These are phyloP conservation scores for Boletus rubroflammeus DNA, from an alignment of 768 basidiomycete genomes.

Conservation along the genomic window DNA sequence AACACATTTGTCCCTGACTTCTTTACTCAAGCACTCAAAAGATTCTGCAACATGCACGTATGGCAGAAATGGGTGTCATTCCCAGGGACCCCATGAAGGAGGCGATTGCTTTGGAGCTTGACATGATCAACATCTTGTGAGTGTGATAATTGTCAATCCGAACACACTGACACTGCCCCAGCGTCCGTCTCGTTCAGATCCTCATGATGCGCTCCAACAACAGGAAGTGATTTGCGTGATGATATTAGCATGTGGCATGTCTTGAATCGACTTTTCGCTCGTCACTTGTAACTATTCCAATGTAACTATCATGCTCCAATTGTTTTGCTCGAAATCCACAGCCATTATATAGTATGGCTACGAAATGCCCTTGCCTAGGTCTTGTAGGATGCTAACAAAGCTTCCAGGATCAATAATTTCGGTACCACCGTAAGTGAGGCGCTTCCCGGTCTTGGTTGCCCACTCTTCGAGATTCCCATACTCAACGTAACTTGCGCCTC, in stretches of 20 bases:
- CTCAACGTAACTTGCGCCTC: conserved; percentile 96
- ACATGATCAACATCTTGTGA: conserved; percentile 89
- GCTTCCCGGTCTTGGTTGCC: conserved; percentile 77
- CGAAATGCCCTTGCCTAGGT: conserved; percentile 48
- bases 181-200: conserved; percentile 79
- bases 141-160: conserved; percentile 21
- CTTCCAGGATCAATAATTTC: conserved; percentile 89
- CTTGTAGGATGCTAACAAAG: conserved; percentile 72
- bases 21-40: conserved; percentile 62
- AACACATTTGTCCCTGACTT: background rate
- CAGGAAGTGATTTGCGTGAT: conserved; percentile 42
- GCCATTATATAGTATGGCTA: conserved; percentile 36
- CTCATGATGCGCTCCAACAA: conserved; percentile 61
- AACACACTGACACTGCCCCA: conserved; percentile 28
- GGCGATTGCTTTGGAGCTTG: conserved; percentile 73
- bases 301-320: background rate
- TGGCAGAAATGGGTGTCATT: conserved; percentile 66
- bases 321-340: conserved; percentile 29
- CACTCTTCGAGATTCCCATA: conserved; percentile 96
- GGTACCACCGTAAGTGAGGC: conserved; percentile 91
- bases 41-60: conserved; percentile 70
- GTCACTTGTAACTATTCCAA: conserved; percentile 12
- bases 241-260: background rate
- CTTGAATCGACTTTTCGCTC: background rate
- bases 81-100: conserved; percentile 74